phyloP scores from a whole-genome alignment of 2,329 filamentous ascomycete genomes.

The Nothophaeocryptopus gaeumannii region DNA sequence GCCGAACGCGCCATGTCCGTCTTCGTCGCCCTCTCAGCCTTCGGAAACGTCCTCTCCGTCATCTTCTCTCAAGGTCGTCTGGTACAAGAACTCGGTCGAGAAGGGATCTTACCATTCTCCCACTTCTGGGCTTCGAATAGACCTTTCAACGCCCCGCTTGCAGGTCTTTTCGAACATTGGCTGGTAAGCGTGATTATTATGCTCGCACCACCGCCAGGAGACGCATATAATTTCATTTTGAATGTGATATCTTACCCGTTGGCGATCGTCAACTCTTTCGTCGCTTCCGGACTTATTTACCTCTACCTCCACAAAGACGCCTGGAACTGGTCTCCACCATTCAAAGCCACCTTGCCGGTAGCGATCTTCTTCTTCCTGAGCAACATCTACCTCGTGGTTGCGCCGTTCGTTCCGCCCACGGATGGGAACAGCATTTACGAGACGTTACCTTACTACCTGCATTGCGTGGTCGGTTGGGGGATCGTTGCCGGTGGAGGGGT shows the following conservation, averaged over 20 bases:
- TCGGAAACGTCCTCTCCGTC: conserved; percentile 58
- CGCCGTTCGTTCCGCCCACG: conserved; percentile 52
- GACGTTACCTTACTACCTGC: conserved; percentile 52
- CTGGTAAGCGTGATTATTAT: conserved; percentile 62
- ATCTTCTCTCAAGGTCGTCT: conserved; percentile 57
- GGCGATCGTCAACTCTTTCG: conserved; percentile 54
- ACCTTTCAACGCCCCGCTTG: conserved; percentile 36
- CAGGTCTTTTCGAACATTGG: conserved; percentile 27
- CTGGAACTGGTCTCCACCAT: conserved; percentile 49
- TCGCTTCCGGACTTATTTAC: conserved; percentile 49
- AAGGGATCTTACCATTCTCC: conserved; percentile 53
- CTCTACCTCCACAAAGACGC: conserved; percentile 44
- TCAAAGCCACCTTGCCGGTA: conserved; percentile 51
- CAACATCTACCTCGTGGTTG: conserved; percentile 53
- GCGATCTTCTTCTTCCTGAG: conserved; percentile 52
- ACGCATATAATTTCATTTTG: conserved; percentile 60
- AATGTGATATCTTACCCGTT: conserved; percentile 62
- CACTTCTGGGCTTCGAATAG: conserved; percentile 58
- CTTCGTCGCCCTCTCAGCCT: conserved; percentile 53
- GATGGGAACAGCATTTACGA: conserved; percentile 52
- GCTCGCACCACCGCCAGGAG: conserved; percentile 63
- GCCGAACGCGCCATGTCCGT: conserved; percentile 50
- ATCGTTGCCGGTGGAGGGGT: conserved; percentile 51
- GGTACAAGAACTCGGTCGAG: conserved; percentile 61
- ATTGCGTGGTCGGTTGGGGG: conserved; percentile 52